Evolutionary conservation across 1,139 yeast genomes (phyloP), one percentile per base, ranked within the genome.

Genomic region (Hansenula sp.): DNA sequence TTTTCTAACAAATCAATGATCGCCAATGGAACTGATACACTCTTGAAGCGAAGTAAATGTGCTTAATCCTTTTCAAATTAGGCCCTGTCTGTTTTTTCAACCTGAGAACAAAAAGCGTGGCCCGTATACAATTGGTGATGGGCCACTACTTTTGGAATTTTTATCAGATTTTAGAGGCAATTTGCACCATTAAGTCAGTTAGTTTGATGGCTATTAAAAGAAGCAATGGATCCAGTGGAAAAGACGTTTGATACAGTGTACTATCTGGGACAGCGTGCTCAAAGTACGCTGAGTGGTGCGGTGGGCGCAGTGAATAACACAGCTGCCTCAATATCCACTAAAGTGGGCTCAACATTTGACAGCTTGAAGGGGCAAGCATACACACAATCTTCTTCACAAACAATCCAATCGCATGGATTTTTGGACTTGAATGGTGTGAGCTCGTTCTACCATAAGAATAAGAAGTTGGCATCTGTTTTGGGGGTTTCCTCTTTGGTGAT

Each of bases 151-250:
- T n/a, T n/a, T n/a, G n/a, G n/a, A n/a, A n/a, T n/a, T n/a, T n/a
- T n/a, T n/a, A n/a, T n/a, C n/a, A n/a, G n/a, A n/a, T n/a, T n/a
- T n/a, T n/a, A n/a, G n/a, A 13, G 17, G 13, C 29, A 27, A 14
- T n/a, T 27, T 27, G 4, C 27, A 25, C 9, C 13, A 10, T 10
- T 10, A 25, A 25, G 27, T 10, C 13, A 12, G 12, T 25, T 25
- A n/a, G 12, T 6, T 12, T 11, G 13, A 5, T n/a, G 10, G 14
- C 6, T 27, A 8, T n/a, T 12, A 14, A 13, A 14, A 18, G 25
- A 9, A 11, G 28, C 8, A 1, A 43, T 31, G 26, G 62, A 59
- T 34, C 61, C 61, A 18, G 56, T 59, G 10, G 63, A 58, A 19
- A 51, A 38, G 43, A 48, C 61, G 0, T 52, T 58, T 29, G 56